Evolutionary conservation across 768 basidiomycete species (phyloP), one percentile per base, ranked within the genome.

Genomic region (Lactarius hatsudake): DNA sequence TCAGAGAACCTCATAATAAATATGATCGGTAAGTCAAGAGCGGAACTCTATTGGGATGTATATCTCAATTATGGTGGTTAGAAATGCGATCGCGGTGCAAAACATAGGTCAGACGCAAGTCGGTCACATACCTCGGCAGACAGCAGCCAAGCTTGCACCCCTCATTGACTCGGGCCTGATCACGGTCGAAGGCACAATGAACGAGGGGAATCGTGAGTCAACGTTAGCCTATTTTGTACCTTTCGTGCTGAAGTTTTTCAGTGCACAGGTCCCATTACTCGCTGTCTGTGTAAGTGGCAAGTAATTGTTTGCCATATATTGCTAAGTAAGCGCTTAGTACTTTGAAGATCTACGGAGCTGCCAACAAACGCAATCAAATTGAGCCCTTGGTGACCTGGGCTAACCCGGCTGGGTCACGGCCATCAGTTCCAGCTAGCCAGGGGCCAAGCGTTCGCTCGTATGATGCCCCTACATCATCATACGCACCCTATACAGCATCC

Each of bases 1-100:
- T 84, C 6, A 78, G 91, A 71, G 84, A 94, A 73, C 90, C 91
- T 0, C 68, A 73, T 0, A 94, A 94, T 73, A 68, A 32, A 54
- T 89, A 88, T 73, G 94, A 95, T 66, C 79, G 81, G 90, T 87
- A 72, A 51, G 76, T 58, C 17, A 36, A 18, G 43, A 45, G 48
- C 8, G 30, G 12, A 10, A 10, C 30, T 17, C 56, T 15, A 40
- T 26, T 6, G 20, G 26, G 34, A 54, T 34, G 42, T 6, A 15
- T 62, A n/a, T 53, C 57, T 40, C 1, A 56, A 20, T 23, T 42
- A 5, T 55, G 18, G 32, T 43, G 20, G 23, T 61, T 62, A 91
- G 89, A 34, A 91, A 93, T 75, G 89, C 90, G 2, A 87, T 93
- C 30, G 85, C 91, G 79, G 93, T 95, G 32, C 81, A 84, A 74